Evolutionary conservation across 1,284 basidiomycete genomes (phyloP).

Genomic region (Sphagnurus paluster): DNA sequence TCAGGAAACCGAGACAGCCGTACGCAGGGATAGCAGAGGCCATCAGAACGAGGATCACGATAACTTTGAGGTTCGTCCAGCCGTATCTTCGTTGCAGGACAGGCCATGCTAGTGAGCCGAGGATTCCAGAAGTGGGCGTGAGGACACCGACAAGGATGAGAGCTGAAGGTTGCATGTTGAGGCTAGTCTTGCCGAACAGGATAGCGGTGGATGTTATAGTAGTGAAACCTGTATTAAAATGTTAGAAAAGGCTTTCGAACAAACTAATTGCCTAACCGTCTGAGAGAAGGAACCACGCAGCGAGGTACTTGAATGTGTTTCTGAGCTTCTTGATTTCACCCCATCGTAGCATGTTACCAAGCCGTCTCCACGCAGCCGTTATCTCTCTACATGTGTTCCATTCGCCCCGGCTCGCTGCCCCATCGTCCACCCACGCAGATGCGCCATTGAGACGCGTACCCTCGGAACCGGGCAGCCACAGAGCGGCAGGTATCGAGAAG

Average conservation of each 20-base stretch:
- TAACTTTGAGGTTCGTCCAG: constrained; percentile 68
- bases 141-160: constrained; percentile 74
- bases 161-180: constrained; percentile 71
- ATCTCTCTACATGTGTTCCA: constrained; percentile 58
- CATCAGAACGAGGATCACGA: constrained; percentile 67
- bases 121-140: constrained; percentile 67
- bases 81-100: constrained; percentile 56
- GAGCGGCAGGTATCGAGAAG: constrained; percentile 73
- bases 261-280: constrained; percentile 54
- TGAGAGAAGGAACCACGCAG: constrained; percentile 89
- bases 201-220: constrained; percentile 84
- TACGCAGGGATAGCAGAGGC: constrained; percentile 77
- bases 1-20: constrained; percentile 78
- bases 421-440: constrained; percentile 1
- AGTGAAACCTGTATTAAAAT: constrained; percentile 60
- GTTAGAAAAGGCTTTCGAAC: background rate
- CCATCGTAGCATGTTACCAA: constrained; percentile 70
- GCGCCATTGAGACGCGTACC: background rate
- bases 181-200: constrained; percentile 78
- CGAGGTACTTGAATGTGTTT: constrained; percentile 84
- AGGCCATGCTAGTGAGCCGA: constrained; percentile 76
- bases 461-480: constrained; percentile 61
- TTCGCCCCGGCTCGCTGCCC: constrained; percentile 13
- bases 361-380: constrained; percentile 61
- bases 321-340: constrained; percentile 70